Percentiles rank a stretch among this genome's conserved stretches.
phyloP scores from a whole-genome alignment of 1,139 yeast genomes.

The Chernovozyma aurita region DNA sequence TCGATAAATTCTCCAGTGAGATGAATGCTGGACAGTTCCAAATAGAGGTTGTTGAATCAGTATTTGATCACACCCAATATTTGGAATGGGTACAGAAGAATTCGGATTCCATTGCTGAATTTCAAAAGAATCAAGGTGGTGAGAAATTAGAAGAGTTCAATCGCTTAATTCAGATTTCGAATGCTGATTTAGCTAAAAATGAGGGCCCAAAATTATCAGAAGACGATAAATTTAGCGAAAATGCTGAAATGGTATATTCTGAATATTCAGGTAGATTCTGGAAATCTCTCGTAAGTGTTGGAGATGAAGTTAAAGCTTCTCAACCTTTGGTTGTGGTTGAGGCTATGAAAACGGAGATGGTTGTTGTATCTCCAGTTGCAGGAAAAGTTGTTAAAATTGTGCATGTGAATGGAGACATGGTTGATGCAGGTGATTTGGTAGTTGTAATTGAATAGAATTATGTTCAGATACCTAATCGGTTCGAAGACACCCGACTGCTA shows the following conservation, averaged over 20 bases:
- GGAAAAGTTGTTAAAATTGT: constrained; percentile 79
- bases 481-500: too few species aligned
- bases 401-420: constrained; percentile 90
- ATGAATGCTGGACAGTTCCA: constrained; percentile 77
- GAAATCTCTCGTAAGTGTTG: constrained; percentile 81
- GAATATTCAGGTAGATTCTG: constrained; percentile 96
- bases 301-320: constrained; percentile 70
- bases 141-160: constrained; percentile 84
- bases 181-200: constrained; percentile 60
- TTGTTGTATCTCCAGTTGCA: constrained; percentile 62
- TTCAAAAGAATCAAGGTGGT: constrained; percentile 65
- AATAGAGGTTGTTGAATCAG: constrained; percentile 70
- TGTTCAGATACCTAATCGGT: too few species aligned
- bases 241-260: constrained; percentile 80
- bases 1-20: constrained; percentile 67
- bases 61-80: constrained; percentile 79
- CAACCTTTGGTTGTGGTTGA: constrained; percentile 86
- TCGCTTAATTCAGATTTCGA: constrained; percentile 74
- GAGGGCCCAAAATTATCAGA: constrained; percentile 37
- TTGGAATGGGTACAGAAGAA: constrained; percentile 73
- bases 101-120: constrained; percentile 65
- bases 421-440: constrained; percentile 91
- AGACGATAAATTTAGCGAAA: constrained; percentile 60
- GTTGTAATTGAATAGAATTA: constrained; percentile 57
- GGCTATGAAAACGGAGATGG: constrained; percentile 98